Evolutionary conservation across 257 asterid species (phyloP).

Genomic region (Solanum sejunctum): DNA sequence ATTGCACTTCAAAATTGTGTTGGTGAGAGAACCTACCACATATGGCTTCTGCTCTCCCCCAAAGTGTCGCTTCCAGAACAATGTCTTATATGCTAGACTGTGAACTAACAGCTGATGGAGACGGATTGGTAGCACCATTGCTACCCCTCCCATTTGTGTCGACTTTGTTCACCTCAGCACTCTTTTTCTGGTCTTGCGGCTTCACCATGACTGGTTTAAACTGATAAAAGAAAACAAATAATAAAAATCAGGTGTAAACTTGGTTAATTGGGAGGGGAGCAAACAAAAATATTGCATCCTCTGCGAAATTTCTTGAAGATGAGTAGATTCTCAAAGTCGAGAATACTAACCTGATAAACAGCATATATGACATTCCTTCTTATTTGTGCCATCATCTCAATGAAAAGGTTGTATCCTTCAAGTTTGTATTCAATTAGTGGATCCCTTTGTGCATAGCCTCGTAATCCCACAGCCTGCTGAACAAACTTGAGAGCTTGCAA

Average conservation of each 20-base stretch:
- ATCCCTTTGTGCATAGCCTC: slow-evolving; percentile 98
- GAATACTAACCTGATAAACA: slow-evolving; percentile 67
- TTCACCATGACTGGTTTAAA: slow-evolving; percentile 83
- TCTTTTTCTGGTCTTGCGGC: slow-evolving; percentile 35
- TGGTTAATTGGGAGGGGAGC: neutral
- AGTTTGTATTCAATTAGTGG: slow-evolving; percentile 96
- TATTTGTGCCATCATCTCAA: slow-evolving; percentile 98
- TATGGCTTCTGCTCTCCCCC: neutral
- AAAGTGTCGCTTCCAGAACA: neutral
- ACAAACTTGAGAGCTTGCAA: slow-evolving; percentile 97
- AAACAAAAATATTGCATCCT: neutral
- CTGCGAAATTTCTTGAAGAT: neutral
- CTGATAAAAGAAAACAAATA: slow-evolving; percentile 24
- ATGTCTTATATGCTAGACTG: slow-evolving; percentile 20
- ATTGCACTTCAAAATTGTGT: neutral
- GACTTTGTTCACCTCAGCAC: slow-evolving; percentile 20
- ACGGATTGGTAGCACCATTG: slow-evolving; percentile 9
- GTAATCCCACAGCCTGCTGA: slow-evolving; percentile 97
- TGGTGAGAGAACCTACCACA: neutral
- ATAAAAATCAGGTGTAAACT: neutral
- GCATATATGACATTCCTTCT: slow-evolving; percentile 94
- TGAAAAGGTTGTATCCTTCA: slow-evolving; percentile 96
- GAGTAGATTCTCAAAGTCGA: neutral
- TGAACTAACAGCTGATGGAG: slow-evolving; percentile 27
- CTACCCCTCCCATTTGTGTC: slow-evolving; percentile 36